phyloP scores from a whole-genome alignment of 345 rosid genomes.

The Eucalyptus camaldulensis region DNA sequence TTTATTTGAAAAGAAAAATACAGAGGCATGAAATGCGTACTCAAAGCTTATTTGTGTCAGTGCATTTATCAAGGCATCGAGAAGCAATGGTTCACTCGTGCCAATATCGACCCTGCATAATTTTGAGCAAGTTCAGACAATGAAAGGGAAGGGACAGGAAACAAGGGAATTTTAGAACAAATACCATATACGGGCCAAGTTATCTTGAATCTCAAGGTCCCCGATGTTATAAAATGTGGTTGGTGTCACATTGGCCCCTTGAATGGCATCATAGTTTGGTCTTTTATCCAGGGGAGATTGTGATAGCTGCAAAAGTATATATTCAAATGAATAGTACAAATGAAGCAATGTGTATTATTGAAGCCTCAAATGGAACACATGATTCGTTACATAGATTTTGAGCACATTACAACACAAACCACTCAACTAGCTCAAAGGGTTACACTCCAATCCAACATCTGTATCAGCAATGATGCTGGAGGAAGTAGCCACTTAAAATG shows the following conservation, averaged over 20 bases:
- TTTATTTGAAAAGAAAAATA: background rate
- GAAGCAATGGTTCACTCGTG: conserved; percentile 62
- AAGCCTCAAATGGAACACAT: background rate
- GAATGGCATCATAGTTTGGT: conserved; percentile 67
- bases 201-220: conserved; percentile 84
- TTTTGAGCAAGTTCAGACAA: background rate
- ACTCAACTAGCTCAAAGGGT: background rate
- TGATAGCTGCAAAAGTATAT: conserved; percentile 36
- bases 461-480: background rate
- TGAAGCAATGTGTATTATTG: background rate
- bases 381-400: background rate
- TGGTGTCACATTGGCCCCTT: conserved; percentile 77
- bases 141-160: background rate
- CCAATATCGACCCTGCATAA: conserved; percentile 77
- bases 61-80: conserved; percentile 76
- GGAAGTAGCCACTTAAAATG: background rate
- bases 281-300: conserved; percentile 62
- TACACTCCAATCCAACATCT: background rate
- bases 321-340: background rate
- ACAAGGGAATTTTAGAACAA: background rate
- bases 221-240: conserved; percentile 85
- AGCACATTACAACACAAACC: background rate
- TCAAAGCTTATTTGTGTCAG: conserved; percentile 88
- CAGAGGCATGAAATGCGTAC: conserved; percentile 21
- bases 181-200: conserved; percentile 79